Evolutionary conservation across 805 yeast species (phyloP).

Genomic region (Limtongozyma cylindracea): DNA sequence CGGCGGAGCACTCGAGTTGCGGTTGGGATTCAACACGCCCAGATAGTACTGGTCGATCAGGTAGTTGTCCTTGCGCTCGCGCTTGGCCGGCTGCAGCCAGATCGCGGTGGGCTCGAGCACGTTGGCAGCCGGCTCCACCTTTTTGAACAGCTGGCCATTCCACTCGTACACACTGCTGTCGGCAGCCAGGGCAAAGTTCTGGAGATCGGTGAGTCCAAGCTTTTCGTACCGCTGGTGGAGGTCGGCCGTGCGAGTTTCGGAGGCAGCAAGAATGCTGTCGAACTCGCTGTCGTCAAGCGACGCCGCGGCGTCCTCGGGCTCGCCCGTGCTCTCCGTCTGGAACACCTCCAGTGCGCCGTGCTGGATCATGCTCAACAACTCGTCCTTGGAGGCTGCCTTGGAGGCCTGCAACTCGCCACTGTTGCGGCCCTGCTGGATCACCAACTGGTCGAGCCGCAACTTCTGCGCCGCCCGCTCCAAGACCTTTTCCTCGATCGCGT

Average conservation of each 20-base stretch:
- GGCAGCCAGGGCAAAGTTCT: constrained; percentile 70
- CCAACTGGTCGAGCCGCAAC: constrained; percentile 55
- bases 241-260: constrained; percentile 59
- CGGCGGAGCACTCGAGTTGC: constrained; percentile 1
- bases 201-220: constrained; percentile 81
- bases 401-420: constrained; percentile 8
- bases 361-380: constrained; percentile 59
- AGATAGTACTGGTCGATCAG: constrained; percentile 56
- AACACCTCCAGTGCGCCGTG: constrained; percentile 56
- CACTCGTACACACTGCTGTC: constrained; percentile 87
- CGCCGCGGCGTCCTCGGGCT: constrained; percentile 17
- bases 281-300: constrained; percentile 37
- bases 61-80: constrained; percentile 59
- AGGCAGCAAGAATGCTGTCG: constrained; percentile 56
- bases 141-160: constrained; percentile 79
- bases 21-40: constrained; percentile 30
- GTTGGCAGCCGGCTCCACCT: constrained; percentile 5
- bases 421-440: constrained; percentile 51
- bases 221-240: constrained; percentile 65
- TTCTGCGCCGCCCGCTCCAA: constrained; percentile 66
- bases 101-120: too few relatives aligned
- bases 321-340: constrained; percentile 7
- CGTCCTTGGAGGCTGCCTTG: constrained; percentile 33
- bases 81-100: constrained; percentile 58
- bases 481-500: constrained; percentile 67